phyloP scores from a whole-genome alignment of 176 grass and related monocot genomes.

The Rhipidocladum racemiflorum region DNA sequence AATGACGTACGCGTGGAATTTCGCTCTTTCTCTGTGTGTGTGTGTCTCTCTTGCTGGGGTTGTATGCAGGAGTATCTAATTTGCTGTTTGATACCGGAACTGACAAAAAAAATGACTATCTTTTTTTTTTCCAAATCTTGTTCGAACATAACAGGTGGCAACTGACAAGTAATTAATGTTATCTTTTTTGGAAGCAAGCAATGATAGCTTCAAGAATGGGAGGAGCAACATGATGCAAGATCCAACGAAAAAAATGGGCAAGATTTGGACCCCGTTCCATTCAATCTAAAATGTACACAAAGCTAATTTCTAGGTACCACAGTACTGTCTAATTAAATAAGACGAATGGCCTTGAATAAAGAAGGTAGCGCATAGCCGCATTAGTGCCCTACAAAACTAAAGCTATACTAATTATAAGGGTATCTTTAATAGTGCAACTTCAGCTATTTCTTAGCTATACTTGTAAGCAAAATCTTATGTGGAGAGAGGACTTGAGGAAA shows the following conservation, averaged over 20 bases:
- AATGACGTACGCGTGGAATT: too few species aligned
- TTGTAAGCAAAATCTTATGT: too few species aligned
- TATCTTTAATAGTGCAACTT: too few species aligned
- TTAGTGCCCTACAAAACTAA: neutral
- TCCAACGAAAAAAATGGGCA: neutral
- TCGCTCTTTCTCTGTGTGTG: neutral
- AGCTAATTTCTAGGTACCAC: slow-evolving; percentile 30
- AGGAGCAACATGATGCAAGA: slow-evolving; percentile 7
- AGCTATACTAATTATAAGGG: neutral
- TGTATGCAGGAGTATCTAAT: neutral
- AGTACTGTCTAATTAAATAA: neutral
- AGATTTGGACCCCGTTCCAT: slow-evolving; percentile 7
- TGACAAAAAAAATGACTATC: too few species aligned
- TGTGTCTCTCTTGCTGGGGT: too few species aligned
- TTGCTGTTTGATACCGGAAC: neutral
- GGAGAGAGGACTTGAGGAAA: too few species aligned
- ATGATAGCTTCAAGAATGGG: neutral
- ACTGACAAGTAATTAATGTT: neutral
- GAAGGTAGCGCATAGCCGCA: neutral
- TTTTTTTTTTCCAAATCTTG: neutral
- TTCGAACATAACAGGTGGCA: neutral
- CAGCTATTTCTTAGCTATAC: too few species aligned
- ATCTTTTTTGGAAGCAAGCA: neutral
- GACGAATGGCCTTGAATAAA: neutral
- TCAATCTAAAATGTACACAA: slow-evolving; percentile 22